phyloP scores from a whole-genome alignment of 192 early-diverging fungal species.

The Coemansia sp. region DNA sequence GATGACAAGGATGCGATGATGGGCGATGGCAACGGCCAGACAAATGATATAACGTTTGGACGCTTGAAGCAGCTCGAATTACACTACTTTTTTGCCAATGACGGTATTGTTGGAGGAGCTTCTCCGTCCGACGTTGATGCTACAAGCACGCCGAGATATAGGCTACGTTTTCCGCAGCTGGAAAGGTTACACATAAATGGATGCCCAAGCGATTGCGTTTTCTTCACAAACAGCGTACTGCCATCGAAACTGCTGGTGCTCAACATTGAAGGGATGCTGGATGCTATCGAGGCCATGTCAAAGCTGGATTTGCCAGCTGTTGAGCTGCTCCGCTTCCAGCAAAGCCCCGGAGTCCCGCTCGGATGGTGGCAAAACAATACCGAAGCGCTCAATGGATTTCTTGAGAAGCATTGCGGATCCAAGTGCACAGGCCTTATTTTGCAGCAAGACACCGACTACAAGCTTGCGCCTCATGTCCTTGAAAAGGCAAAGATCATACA shows the following conservation, averaged over 20 bases:
- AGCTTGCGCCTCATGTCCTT: neutral
- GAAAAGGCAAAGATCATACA: neutral
- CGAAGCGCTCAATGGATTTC: neutral
- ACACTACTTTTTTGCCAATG: constrained; percentile 1
- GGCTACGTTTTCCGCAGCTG: constrained; percentile 1
- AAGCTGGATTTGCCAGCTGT: neutral
- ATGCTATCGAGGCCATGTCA: neutral
- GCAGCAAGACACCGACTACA: neutral
- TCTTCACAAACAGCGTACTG: neutral
- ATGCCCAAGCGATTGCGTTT: neutral
- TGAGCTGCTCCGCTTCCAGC: neutral
- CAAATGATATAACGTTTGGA: neutral
- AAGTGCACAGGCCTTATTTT: constrained; percentile 1
- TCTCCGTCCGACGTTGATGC: neutral
- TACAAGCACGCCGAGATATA: neutral
- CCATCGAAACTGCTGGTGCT: neutral
- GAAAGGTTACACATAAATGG: neutral
- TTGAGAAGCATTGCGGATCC: neutral
- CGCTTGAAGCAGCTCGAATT: neutral
- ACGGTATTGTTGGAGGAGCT: neutral
- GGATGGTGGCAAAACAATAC: constrained; percentile 5
- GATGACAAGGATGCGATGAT: neutral
- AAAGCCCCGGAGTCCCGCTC: neutral
- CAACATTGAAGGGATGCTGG: constrained; percentile 3
- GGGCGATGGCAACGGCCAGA: neutral